Evolutionary conservation across 2,329 filamentous ascomycete species (phyloP), one percentile per base, ranked within the genome.

Genomic region (Ophiostoma tasmaniense): DNA sequence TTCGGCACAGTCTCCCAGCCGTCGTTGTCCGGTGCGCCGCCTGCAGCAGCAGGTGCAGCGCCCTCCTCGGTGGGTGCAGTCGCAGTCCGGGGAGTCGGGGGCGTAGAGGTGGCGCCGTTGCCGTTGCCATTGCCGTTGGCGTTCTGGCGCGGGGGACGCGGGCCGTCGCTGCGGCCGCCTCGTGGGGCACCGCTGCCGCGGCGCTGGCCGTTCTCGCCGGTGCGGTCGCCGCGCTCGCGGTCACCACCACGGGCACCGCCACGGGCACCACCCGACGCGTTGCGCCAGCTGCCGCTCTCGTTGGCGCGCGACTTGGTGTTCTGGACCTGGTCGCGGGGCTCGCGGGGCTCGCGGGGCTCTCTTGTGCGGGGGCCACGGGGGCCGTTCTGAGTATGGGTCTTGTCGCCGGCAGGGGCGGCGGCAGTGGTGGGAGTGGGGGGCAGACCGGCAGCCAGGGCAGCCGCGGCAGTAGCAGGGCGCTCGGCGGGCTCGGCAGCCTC

Each of bases 211-310:
- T 79, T 81, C 70, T 81, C 75, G 73, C 81, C 80, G 72, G 81
- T 81, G n/a, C 80, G 45, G 73, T 81, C 79, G 72, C 81, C 81
- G n/a, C 80, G 39, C 13, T 42, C 62, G 64, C 45, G 61, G 67
- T n/a, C 45, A n/a, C 59, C 59, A 35, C 59, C 59, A 20, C 68
- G 68, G 39, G 64, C 35, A 39, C 81, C 80, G 72, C 82, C 80
- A 67, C 81, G 79, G 37, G 83, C 20, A 22, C 10, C 83, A 67
- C 78, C 80, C 17, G 83, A 80, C 61, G 83, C 76, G 71, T 81
- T 79, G 77, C 87, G 82, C 87, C 87, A 89, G 78, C 83, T 89
- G 67, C 84, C 83, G 70, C 82, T 82, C 73, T 89, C 87, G 33
- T 80, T 74, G 66, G 85, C 83, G 73, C 85, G 84, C 42, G 86